Base-by-base conservation (phyloP, 192 early-diverging fungal species). In the Thamnidium elegans region DNA sequence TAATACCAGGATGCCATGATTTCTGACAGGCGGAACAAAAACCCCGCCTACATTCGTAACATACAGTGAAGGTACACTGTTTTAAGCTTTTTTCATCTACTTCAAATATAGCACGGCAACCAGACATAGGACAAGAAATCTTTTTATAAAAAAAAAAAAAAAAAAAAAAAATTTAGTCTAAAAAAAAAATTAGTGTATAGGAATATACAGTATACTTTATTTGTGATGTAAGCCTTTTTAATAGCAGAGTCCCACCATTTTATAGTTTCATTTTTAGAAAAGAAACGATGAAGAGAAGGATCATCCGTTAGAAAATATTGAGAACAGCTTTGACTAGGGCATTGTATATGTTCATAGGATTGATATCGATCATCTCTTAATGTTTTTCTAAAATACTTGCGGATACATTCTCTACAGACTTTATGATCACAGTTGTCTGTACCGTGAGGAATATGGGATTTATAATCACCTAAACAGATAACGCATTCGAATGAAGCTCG, bases 1-100 rank as follows among this genome's bases (percentile, higher is more conserved):
- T 3, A 26, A 44, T 59, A 59, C 58, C 58, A 19, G 58, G 58
- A 59, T 59, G 58, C 58, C 58, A 59, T 13, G 20, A 23, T 15
- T 59, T 45, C 42, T 43, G 39, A 36, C 58, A 59, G 42, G 58
- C 58, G 6, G 23, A 23, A 45, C 58, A 59, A 36, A 59, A 59
- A 26, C 58, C 58, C 32, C 58, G 58, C 9, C 43, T 36, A 15
- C 58, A 59, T 11, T 59, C 39, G 36, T 59, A 59, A 15, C 58
- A 59, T 21, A 42, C 58, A 42, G 58, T 59, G 44, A 59, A 59
- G 4, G 4, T 44, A 45, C 58, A 59, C 2, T 59, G 39, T 14
- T 45, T 59, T 6, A 42, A 42, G 2, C 14, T 5, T 23, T 45
- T 42, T 10, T 20, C 7, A 14, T 59, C 58, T 23, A 36, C 58